These are phyloP conservation scores for Aspergillus pseudoglaucus DNA, from an alignment of 2,329 filamentous ascomycete genomes.

Conservation along the genomic window DNA sequence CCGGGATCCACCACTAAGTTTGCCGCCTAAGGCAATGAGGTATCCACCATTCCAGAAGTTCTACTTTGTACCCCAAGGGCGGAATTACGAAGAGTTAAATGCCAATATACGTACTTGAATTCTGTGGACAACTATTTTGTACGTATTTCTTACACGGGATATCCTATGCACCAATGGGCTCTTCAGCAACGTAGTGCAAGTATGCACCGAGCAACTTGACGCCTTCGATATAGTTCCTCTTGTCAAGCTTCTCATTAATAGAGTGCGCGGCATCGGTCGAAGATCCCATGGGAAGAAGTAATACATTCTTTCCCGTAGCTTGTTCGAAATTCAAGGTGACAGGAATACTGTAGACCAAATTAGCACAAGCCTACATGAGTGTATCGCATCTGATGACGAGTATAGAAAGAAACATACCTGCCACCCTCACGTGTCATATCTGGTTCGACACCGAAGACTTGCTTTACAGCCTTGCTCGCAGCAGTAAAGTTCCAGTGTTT, in stretches of 20 bases:
- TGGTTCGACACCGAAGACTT: slow-evolving; percentile 87
- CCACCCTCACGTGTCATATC: slow-evolving; percentile 96
- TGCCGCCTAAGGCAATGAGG: background rate
- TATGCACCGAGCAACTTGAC: slow-evolving; percentile 94
- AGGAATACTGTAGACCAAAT: slow-evolving; percentile 71
- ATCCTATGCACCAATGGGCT: slow-evolving; percentile 49
- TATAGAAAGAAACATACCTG: slow-evolving; percentile 48
- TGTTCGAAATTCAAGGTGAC: slow-evolving; percentile 96
- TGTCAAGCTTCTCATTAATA: slow-evolving; percentile 97
- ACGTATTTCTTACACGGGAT: background rate
- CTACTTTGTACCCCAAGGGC: background rate
- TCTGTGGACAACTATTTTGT: background rate
- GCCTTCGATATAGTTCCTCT: slow-evolving; percentile 95
- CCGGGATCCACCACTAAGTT: background rate
- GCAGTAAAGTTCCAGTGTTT: slow-evolving; percentile 99
- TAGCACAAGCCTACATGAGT: slow-evolving; percentile 92
- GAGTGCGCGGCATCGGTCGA: slow-evolving; percentile 95
- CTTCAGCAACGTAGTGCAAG: slow-evolving; percentile 89
- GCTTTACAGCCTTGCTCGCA: slow-evolving; percentile 89
- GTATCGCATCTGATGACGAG: slow-evolving; percentile 77
- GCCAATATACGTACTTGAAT: background rate
- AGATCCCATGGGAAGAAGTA: slow-evolving; percentile 93
- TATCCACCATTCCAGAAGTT: background rate
- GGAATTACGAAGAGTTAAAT: background rate
- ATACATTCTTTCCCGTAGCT: slow-evolving; percentile 94